These are phyloP conservation scores for Botrytis squamosa DNA, from an alignment of 2,329 filamentous ascomycete species.

Conservation along the genomic window DNA sequence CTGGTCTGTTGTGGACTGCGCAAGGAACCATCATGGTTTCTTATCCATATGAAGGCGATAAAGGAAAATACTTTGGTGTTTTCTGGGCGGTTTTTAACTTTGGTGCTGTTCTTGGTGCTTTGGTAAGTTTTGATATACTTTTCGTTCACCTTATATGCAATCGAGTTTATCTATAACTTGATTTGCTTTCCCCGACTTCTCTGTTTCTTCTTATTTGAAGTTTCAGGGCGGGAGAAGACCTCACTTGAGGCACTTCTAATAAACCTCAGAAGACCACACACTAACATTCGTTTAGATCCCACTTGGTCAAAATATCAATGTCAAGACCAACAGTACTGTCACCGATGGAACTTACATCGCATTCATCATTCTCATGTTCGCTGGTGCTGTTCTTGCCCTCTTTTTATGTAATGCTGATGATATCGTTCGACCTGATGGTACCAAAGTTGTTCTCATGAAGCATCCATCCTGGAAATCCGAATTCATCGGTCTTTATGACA, in stretches of 20 bases:
- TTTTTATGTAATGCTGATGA: slow-evolving; percentile 68
- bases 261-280: background rate
- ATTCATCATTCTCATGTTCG: slow-evolving; percentile 79
- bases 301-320: slow-evolving; percentile 70
- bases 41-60: slow-evolving; percentile 76
- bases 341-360: slow-evolving; percentile 82
- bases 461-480: slow-evolving; percentile 85
- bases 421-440: slow-evolving; percentile 74
- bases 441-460: slow-evolving; percentile 82
- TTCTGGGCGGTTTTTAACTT: slow-evolving; percentile 97
- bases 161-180: background rate
- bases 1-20: slow-evolving; percentile 77
- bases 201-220: background rate
- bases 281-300: slow-evolving; percentile 52
- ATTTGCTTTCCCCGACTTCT: no score
- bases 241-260: background rate
- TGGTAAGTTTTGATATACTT: slow-evolving; percentile 44
- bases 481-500: slow-evolving; percentile 72
- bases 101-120: slow-evolving; percentile 80
- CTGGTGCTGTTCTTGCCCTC: slow-evolving; percentile 68
- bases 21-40: slow-evolving; percentile 88
- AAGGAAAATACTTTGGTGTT: slow-evolving; percentile 84
- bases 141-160: background rate
- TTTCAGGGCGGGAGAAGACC: background rate
- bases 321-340: slow-evolving; percentile 50